Evolutionary conservation across 306 rosid species (phyloP).

Genomic region (Sophora flavescens): DNA sequence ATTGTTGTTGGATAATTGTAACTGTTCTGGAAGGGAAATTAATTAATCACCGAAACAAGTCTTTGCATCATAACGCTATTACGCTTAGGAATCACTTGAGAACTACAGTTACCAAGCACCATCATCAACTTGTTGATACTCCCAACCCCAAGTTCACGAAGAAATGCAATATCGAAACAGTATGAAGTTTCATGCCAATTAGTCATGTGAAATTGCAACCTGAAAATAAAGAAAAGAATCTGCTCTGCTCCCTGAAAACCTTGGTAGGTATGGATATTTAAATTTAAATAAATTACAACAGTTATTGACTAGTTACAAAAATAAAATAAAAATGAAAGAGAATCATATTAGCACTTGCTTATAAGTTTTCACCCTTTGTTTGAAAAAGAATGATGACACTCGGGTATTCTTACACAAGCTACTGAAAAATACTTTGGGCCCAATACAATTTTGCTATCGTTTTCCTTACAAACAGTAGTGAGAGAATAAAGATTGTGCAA

Average conservation of each 20-base stretch:
- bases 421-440: slow-evolving; percentile 23
- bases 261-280: not conserved
- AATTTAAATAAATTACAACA: not conserved
- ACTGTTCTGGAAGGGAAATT: too few relatives aligned
- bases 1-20: too few relatives aligned
- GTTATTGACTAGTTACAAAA: not conserved
- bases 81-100: too few relatives aligned
- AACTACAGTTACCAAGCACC: too few relatives aligned
- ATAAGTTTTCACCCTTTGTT: not conserved
- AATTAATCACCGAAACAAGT: too few relatives aligned
- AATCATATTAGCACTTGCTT: not conserved
- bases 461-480: slow-evolving; percentile 6
- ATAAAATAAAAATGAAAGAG: not conserved
- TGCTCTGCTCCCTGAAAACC: not conserved
- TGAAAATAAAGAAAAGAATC: not conserved
- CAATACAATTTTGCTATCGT: slow-evolving; percentile 22
- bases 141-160: too few relatives aligned
- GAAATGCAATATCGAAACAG: not conserved
- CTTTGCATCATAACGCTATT: too few relatives aligned
- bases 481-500: slow-evolving; percentile 26
- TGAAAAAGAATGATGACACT: slow-evolving; percentile 9
- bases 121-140: too few relatives aligned
- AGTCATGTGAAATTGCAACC: not conserved
- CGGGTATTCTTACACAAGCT: not conserved
- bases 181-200: not conserved